These are phyloP conservation scores for Paramecium caudatum DNA, from an alignment of 73 alveolate genomes.

Conservation along the genomic window DNA sequence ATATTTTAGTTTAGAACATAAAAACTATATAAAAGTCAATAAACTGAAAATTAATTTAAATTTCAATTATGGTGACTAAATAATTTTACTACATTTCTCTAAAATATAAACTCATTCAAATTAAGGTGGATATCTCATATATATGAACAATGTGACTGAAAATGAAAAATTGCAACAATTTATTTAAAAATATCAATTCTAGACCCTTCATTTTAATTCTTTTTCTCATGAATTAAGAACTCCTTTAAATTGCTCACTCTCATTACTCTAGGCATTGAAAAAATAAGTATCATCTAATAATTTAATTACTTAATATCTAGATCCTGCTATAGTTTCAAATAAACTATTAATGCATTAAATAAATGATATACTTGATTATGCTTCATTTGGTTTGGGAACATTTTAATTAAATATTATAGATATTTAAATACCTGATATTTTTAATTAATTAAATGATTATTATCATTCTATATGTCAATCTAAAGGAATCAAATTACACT, in stretches of 20 bases:
- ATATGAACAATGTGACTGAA: neutral
- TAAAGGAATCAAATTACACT: slow-evolving; percentile 30
- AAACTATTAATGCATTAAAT: slow-evolving; percentile 65
- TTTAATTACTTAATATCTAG: neutral
- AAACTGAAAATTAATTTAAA: slow-evolving; percentile 19
- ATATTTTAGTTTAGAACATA: slow-evolving; percentile 30
- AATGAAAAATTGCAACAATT: neutral
- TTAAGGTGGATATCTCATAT: slow-evolving; percentile 30
- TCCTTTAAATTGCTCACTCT: slow-evolving; percentile 69
- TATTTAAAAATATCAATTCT: slow-evolving; percentile 28
- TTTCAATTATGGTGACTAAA: neutral
- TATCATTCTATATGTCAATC: slow-evolving; percentile 26
- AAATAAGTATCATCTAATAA: neutral
- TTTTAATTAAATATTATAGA: slow-evolving; percentile 40
- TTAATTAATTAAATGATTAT: slow-evolving; percentile 13
- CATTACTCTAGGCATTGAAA: slow-evolving; percentile 63
- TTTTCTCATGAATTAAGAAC: slow-evolving; percentile 77
- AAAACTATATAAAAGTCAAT: neutral
- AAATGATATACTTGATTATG: slow-evolving; percentile 76
- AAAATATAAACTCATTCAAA: neutral
- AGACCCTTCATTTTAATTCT: slow-evolving; percentile 67
- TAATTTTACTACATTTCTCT: neutral
- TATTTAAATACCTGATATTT: slow-evolving; percentile 2
- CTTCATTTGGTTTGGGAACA: slow-evolving; percentile 59
- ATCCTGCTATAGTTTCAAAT: slow-evolving; percentile 69